These are phyloP conservation scores for Fragaria ananassa DNA, from an alignment of 306 rosid species.

Conservation along the genomic window DNA sequence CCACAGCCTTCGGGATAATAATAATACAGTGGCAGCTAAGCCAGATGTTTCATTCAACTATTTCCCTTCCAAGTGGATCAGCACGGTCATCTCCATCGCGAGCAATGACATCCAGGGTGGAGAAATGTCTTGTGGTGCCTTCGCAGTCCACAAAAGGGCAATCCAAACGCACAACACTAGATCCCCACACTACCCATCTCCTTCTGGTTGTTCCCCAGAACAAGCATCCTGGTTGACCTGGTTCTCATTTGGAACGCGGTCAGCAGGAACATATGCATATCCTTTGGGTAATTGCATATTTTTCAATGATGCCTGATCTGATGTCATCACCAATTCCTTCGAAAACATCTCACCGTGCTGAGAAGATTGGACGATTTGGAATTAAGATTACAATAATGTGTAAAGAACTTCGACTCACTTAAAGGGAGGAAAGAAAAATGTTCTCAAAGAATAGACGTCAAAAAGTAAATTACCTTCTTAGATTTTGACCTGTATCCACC, in stretches of 20 bases:
- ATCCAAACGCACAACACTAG: conserved; percentile 26
- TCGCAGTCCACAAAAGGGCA: conserved; percentile 29
- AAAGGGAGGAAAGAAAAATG: not conserved
- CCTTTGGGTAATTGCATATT: conserved; percentile 86
- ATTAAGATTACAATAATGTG: conserved; percentile 20
- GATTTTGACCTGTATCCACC: conserved; percentile 74
- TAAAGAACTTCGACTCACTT: not conserved
- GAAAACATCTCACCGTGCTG: conserved; percentile 82
- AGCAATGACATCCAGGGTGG: conserved; percentile 4
- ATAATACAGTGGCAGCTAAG: conserved; percentile 25
- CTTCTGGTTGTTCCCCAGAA: conserved; percentile 50
- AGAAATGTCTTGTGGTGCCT: conserved; percentile 25
- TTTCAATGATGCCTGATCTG: conserved; percentile 95
- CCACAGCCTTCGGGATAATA: conserved; percentile 30
- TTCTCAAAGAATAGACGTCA: not conserved
- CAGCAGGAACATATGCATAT: conserved; percentile 96
- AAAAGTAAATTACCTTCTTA: conserved; percentile 54
- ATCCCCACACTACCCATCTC: conserved; percentile 45
- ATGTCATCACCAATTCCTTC: conserved; percentile 93
- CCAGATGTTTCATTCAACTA: conserved; percentile 22
- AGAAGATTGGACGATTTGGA: conserved; percentile 23
- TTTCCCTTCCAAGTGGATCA: conserved; percentile 1
- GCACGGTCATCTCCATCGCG: not conserved
- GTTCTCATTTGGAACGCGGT: conserved; percentile 74
- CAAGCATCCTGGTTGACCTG: conserved; percentile 57